A percentile compares a stretch with the other conserved stretches of the same genome.
phyloP scores from a whole-genome alignment of 2,329 filamentous ascomycete species.

The Hypoxylon sp. region DNA sequence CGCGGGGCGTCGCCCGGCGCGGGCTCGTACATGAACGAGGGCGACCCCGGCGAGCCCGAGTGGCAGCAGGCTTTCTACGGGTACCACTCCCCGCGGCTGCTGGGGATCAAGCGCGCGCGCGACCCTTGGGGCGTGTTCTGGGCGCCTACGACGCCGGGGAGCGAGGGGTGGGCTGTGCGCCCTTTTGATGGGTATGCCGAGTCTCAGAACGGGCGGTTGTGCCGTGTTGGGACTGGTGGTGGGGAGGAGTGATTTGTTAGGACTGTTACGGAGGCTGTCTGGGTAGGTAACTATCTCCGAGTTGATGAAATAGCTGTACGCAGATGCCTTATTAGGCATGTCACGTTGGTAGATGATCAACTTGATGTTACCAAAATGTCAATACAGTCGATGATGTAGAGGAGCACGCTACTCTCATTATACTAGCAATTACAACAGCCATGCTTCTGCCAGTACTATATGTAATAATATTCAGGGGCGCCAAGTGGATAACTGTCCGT shows the following conservation, averaged over 20 bases:
- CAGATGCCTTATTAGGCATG: no score
- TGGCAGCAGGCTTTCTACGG: conserved; percentile 64
- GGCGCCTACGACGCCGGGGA: conserved; percentile 63
- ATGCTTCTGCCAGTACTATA: no score
- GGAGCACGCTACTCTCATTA: no score
- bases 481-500: no score
- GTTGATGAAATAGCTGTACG: no score
- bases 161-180: conserved; percentile 59
- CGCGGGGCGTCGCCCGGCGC: conserved; percentile 55
- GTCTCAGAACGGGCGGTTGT: conserved; percentile 47
- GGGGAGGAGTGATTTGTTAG: not conserved
- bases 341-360: no score
- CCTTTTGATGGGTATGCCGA: conserved; percentile 41
- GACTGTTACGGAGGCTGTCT: no score
- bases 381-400: no score
- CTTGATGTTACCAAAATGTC: no score
- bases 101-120: conserved; percentile 62
- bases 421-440: no score
- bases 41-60: conserved; percentile 61
- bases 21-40: conserved; percentile 66
- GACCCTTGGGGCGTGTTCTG: conserved; percentile 63
- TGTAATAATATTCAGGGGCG: no score
- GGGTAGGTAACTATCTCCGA: no score
- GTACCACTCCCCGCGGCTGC: conserved; percentile 57
- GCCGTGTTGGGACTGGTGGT: conserved; percentile 18